Conservation (phyloP, 805 yeast genomes). For the Schizosaccharomyces cryophilus region DNA sequence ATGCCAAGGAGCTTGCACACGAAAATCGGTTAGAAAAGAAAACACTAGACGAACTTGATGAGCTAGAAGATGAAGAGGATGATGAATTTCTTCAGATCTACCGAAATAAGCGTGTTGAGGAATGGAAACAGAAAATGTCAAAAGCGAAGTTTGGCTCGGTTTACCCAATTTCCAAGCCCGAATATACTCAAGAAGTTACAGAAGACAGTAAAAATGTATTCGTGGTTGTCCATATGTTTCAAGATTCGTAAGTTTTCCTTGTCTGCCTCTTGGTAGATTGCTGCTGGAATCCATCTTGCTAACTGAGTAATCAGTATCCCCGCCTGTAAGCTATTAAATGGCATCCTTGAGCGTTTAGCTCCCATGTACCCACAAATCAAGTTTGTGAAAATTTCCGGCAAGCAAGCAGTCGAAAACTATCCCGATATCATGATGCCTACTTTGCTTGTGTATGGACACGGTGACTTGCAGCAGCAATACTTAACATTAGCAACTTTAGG, state of each 20-base stretch:
- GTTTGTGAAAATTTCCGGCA: conserved; percentile 76
- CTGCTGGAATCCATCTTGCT: neutral
- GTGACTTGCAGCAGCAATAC: conserved; percentile 54
- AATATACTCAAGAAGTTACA: conserved; percentile 66
- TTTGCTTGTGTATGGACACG: conserved; percentile 51
- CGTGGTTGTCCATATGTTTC: conserved; percentile 49
- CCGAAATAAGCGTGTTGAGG: conserved; percentile 52
- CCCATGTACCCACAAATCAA: conserved; percentile 54
- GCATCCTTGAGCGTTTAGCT: conserved; percentile 35
- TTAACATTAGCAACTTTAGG: conserved; percentile 63
- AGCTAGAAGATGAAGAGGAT: conserved; percentile 82
- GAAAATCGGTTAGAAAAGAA: conserved; percentile 44
- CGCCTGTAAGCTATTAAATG: conserved; percentile 48
- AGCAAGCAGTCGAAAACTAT: conserved; percentile 75
- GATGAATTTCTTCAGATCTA: conserved; percentile 44
- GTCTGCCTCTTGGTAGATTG: neutral
- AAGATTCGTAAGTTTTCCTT: conserved; percentile 1
- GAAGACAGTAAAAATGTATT: conserved; percentile 38
- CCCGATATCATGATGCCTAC: conserved; percentile 87
- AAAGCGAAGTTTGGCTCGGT: conserved; percentile 48
- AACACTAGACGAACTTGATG: conserved; percentile 53
- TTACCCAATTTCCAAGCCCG: conserved; percentile 60
- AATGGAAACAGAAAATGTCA: conserved; percentile 31
- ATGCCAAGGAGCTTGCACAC: conserved; percentile 55
- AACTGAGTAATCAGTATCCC: conserved; percentile 12